Percentiles rank a stretch among this genome's conserved stretches.
These are phyloP conservation scores for Rhodotorula mucilaginosa DNA, from an alignment of 1,284 basidiomycete genomes.

Conservation along the genomic window DNA sequence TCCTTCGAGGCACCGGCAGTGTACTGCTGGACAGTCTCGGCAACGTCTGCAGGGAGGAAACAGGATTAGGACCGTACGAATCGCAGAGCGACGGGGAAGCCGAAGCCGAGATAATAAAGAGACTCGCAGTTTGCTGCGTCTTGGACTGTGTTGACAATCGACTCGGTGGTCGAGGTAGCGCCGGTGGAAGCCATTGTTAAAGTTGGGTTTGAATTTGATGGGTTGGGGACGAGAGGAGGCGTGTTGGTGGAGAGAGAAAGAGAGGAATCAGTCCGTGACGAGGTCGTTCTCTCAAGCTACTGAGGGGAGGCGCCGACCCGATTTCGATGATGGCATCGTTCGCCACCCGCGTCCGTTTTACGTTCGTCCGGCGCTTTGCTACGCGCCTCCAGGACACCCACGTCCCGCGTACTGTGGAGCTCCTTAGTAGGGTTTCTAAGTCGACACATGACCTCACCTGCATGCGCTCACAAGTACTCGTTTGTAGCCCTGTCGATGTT, in stretches of 20 bases:
- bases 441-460: too few relatives aligned
- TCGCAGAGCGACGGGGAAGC: neutral
- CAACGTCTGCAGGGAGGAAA: constrained; percentile 26
- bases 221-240: neutral
- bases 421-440: too few relatives aligned
- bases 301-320: too few relatives aligned
- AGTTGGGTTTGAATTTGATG: neutral
- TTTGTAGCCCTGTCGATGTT: too few relatives aligned
- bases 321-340: too few relatives aligned
- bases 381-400: too few relatives aligned
- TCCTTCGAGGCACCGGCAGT: constrained; percentile 32
- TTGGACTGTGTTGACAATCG: constrained; percentile 19
- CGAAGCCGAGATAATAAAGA: neutral
- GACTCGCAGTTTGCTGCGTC: constrained; percentile 1
- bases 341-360: too few relatives aligned
- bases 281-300: too few relatives aligned
- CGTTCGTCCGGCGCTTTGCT: too few relatives aligned
- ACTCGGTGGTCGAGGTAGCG: constrained; percentile 21
- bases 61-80: neutral
- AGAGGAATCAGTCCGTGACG: neutral
- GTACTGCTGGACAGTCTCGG: constrained; percentile 23
- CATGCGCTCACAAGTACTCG: too few relatives aligned
- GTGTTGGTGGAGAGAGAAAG: neutral
- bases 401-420: too few relatives aligned
- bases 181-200: constrained; percentile 23